phyloP scores from a whole-genome alignment of 148 eudicot genomes.

The Tetragonia tetragonoides region DNA sequence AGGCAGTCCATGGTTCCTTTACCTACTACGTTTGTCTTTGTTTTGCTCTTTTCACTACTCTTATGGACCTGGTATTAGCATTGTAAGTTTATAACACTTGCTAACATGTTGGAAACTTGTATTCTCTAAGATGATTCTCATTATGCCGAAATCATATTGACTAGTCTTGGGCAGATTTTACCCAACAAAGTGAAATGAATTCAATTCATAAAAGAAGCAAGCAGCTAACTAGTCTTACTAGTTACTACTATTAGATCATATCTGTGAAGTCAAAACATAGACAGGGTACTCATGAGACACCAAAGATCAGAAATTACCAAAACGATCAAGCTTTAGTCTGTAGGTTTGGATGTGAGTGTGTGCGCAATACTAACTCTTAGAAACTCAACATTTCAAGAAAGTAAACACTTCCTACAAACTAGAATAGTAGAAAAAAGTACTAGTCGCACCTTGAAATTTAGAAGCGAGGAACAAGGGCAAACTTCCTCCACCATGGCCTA shows the following conservation, averaged over 20 bases:
- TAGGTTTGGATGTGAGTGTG: background rate
- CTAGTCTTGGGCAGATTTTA: no score
- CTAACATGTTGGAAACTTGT: no score
- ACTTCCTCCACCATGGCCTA: conserved; percentile 99
- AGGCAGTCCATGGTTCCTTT: background rate
- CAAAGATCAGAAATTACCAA: no score
- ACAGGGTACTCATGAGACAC: no score
- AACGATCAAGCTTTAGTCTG: background rate
- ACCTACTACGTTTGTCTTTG: background rate
- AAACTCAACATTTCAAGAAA: background rate
- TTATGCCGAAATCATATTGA: no score
- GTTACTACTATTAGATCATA: background rate
- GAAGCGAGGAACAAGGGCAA: conserved; percentile 78
- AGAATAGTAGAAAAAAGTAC: background rate
- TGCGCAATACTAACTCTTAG: background rate
- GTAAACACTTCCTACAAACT: background rate
- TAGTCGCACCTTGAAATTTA: conserved; percentile 60
- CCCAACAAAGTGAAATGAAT: no score
- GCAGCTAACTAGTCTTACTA: background rate
- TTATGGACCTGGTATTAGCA: no score
- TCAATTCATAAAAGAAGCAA: no score
- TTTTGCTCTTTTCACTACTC: no score
- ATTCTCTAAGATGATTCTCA: no score
- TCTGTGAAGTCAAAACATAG: no score
- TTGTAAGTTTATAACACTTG: no score